Conservation (phyloP, 2,329 filamentous ascomycete species). For the Paracorniculantispora psalliotae region DNA sequence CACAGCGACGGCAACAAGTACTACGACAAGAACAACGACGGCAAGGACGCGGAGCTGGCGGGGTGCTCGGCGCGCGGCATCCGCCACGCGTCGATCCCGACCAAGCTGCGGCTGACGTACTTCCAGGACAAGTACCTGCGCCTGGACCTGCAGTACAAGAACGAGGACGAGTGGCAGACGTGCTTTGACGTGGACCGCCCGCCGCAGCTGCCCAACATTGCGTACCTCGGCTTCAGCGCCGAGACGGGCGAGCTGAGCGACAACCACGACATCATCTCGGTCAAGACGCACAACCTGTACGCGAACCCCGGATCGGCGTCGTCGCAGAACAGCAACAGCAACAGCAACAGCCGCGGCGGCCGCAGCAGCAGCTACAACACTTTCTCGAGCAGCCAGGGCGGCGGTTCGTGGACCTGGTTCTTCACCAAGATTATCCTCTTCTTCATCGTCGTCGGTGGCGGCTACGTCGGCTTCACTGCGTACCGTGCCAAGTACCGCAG, state of each 20-base stretch:
- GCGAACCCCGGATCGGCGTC: slow-evolving; percentile 46
- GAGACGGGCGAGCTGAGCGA: slow-evolving; percentile 96
- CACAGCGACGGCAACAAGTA: slow-evolving; percentile 80
- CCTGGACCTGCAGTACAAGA: slow-evolving; percentile 91
- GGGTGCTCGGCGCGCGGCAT: slow-evolving; percentile 93
- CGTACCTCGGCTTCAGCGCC: slow-evolving; percentile 72
- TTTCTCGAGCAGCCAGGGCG: slow-evolving; percentile 33
- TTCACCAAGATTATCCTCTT: slow-evolving; percentile 81
- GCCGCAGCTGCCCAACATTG: slow-evolving; percentile 72
- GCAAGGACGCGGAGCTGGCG: slow-evolving; percentile 86
- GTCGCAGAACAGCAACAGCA: slow-evolving; percentile 29
- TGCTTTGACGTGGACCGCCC: slow-evolving; percentile 75
- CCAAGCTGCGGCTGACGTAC: slow-evolving; percentile 85
- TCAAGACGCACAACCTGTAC: slow-evolving; percentile 87
- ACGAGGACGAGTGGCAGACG: slow-evolving; percentile 77
- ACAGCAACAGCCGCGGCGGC: slow-evolving; percentile 28
- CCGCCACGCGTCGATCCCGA: slow-evolving; percentile 71
- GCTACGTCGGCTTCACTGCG: slow-evolving; percentile 79
- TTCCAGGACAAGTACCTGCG: slow-evolving; percentile 92
- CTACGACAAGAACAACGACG: slow-evolving; percentile 93
- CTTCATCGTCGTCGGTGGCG: slow-evolving; percentile 62
- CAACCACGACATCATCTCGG: slow-evolving; percentile 92
- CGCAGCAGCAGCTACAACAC: slow-evolving; percentile 27
- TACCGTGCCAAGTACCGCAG: slow-evolving; percentile 65
- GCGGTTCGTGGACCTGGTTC: slow-evolving; percentile 56